Evolutionary conservation across 805 yeast genomes (phyloP), one percentile per base, ranked within the genome.

Genomic region (Candida palmyrensis): DNA sequence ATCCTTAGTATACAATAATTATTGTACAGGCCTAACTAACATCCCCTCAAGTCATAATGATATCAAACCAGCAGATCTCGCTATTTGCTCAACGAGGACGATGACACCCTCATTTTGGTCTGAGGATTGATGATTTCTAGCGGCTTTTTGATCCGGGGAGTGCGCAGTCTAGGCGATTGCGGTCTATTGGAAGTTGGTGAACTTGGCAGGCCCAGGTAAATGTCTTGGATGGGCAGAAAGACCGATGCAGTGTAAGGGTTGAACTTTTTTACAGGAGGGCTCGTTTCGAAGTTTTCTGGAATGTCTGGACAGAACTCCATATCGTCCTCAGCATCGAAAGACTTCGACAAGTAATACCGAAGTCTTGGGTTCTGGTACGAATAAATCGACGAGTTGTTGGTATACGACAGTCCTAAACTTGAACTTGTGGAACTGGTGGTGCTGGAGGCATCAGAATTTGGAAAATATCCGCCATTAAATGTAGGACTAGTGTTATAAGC

Each of bases 201-300:
- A 1, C 33, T 35, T 8, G 41, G 40, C 23, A 33, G 17, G 15
- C 13, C 27, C 13, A 16, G 22, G 30, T 27, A 26, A 25, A 18
- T 24, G 25, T 17, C 48, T 36, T 12, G 48, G 39, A 43, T 53
- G 27, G 86, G 85, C 21, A 77, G 73, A 47, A 79, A 79, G 16
- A 77, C 69, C 28, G 73, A 59, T 2, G 84, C 77, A 3, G 83
- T 77, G 49, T 79, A 78, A 4, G 86, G 85, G 50, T 79, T 79
- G 58, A 78, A 79, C 51, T 71, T 77, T 47, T 69, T 71, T 39
- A 57, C 48, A 13, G 54, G 48, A 11, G 68, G 66, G 36, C 62
- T 54, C 9, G 40, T 37, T 9, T 40, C 42, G 26, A 43, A 38
- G 24, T 32, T 39, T 15, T 66, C 70, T 7, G 69, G 68, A 23